Conservation (phyloP, 1,284 basidiomycete genomes). For the Trichosporon sp. region DNA sequence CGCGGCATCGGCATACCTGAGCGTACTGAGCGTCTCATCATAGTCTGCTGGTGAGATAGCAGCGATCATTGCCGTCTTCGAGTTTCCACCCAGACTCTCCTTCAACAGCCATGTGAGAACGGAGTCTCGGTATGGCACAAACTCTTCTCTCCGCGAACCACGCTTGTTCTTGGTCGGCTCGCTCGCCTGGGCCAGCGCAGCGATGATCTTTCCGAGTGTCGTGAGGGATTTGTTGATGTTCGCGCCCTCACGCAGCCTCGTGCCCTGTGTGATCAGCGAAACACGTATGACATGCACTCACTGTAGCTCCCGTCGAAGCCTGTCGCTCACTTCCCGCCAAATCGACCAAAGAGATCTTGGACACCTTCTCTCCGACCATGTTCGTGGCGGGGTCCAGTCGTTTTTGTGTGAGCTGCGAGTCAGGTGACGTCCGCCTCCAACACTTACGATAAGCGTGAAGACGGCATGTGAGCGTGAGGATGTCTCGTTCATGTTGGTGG, state of each 20-base stretch:
- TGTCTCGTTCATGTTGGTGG: conserved; percentile 99
- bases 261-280: conserved; percentile 59
- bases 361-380: conserved; percentile 92
- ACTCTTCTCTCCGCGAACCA: conserved; percentile 86
- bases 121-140: conserved; percentile 92
- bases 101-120: conserved; percentile 97
- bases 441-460: conserved; percentile 75
- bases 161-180: conserved; percentile 61
- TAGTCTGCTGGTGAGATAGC: conserved; percentile 92
- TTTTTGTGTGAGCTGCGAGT: conserved; percentile 74
- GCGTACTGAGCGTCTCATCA: conserved; percentile 41
- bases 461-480: conserved; percentile 97
- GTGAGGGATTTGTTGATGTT: conserved; percentile 98
- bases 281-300: conserved; percentile 21
- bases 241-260: conserved; percentile 90
- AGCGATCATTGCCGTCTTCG: conserved; percentile 86
- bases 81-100: conserved; percentile 93
- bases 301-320: conserved; percentile 92
- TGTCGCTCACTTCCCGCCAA: conserved; percentile 96
- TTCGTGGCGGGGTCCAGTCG: conserved; percentile 77
- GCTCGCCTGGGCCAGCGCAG: conserved; percentile 79
- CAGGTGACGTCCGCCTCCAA: conserved; percentile 4
- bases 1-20: conserved; percentile 91
- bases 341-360: conserved; percentile 91
- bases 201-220: conserved; percentile 96